Percentiles rank a stretch among this genome's conserved stretches.
These are phyloP conservation scores for Solanum hybrid DNA, from an alignment of 305 asterid species.

Conservation along the genomic window DNA sequence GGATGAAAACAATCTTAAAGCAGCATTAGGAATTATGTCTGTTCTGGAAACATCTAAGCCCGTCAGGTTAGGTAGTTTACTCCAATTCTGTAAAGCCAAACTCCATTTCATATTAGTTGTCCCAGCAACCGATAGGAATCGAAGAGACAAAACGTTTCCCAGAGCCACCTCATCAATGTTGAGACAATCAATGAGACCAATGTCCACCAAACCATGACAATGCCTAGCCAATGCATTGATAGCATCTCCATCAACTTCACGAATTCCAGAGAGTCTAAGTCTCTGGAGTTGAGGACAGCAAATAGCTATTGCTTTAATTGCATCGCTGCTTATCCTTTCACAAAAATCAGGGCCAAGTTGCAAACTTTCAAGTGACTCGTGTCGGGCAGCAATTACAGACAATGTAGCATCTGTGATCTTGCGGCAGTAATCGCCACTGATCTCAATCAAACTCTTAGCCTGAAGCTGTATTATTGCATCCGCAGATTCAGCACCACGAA, in stretches of 20 bases:
- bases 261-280: slow-evolving; percentile 70
- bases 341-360: slow-evolving; percentile 89
- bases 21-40: slow-evolving; percentile 38
- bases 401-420: slow-evolving; percentile 73
- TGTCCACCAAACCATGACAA: slow-evolving; percentile 50
- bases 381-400: slow-evolving; percentile 73
- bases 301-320: slow-evolving; percentile 60
- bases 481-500: slow-evolving; percentile 81
- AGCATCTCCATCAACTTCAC: slow-evolving; percentile 65
- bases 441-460: slow-evolving; percentile 56
- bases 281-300: slow-evolving; percentile 61
- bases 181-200: slow-evolving; percentile 75
- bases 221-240: slow-evolving; percentile 65
- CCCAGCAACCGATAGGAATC: slow-evolving; percentile 81
- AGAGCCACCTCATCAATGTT: slow-evolving; percentile 60
- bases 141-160: slow-evolving; percentile 53
- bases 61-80: slow-evolving; percentile 50
- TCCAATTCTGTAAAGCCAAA: slow-evolving; percentile 51
- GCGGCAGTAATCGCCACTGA: slow-evolving; percentile 69
- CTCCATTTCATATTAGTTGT: slow-evolving; percentile 58
- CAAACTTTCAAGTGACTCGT: slow-evolving; percentile 69
- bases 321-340: slow-evolving; percentile 73
- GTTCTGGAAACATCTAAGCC: slow-evolving; percentile 94
- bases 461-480: slow-evolving; percentile 61
- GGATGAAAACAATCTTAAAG: slow-evolving; percentile 51